Base-by-base conservation (phyloP, 306 rosid species). In the Phaseolus lunatus region DNA sequence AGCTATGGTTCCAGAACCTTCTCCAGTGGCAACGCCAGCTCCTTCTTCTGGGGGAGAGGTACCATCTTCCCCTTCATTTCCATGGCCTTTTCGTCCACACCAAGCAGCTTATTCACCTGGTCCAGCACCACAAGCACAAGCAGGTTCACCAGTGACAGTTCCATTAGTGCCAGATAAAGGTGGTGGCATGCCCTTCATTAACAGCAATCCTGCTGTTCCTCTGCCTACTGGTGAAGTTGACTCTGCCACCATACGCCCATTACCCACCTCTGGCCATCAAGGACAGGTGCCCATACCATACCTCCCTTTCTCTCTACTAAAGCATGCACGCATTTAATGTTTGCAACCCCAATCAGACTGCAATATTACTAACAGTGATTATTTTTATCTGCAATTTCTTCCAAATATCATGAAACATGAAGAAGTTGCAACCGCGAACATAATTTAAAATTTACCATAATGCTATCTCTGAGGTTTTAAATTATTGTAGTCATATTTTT, bases 171-270 rank as follows among this genome's bases (percentile, higher is more conserved):
- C 93, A 0, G 86, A 61, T 22, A 89, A 88, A 83, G 87, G 92
- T 27, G 88, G 82, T 37, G 83, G 88, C 56, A 78, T 90, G 80
- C 95, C 98, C 15, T 94, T 94, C 65, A 94, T 94, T 54, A 92
- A 94, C 84, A 94, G 98, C 66, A 94, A 94, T 61, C 98, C 98
- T 65, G 98, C 98, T 18, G 96, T 94, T 74, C 98, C 98, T 81
- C 84, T 94, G 22, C 98, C 98, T 7, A 94, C 98, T 18, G 97
- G 91, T 45, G 98, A 90, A 86, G 97, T 94, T 7, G 98, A 94
- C 81, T 92, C 98, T 50, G 93, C 97, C n/a, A 94, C 97, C 11
- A 90, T 94, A 26, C 87, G 90, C 45, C 97, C 98, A 67, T 1
- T 89, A 4, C 86, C 91, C 19, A 89, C 90, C 70, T 94, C 98